Percentiles rank a stretch among this genome's conserved stretches.
Conservation (phyloP, 2,329 filamentous ascomycete species). For the Colletotrichum sp. region DNA sequence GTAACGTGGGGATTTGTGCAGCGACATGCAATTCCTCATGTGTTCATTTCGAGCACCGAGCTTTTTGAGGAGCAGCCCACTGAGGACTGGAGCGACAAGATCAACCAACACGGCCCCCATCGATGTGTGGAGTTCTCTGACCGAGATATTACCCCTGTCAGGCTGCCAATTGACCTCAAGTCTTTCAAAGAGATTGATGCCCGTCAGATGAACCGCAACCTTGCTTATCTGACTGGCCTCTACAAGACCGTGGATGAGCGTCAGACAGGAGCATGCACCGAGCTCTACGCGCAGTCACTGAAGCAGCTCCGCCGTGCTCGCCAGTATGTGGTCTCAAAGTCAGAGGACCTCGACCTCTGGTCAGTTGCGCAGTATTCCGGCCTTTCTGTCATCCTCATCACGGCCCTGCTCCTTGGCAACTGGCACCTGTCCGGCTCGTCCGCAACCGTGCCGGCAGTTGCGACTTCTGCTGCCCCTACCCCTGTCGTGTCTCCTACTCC, state of each 20-base stretch:
- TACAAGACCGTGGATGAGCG: conserved; percentile 24
- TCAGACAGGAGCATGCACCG: neutral
- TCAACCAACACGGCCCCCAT: conserved; percentile 50
- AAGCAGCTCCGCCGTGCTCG: neutral
- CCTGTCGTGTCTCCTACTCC: neutral
- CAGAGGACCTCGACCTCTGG: conserved; percentile 4
- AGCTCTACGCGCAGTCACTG: neutral
- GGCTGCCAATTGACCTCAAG: conserved; percentile 52
- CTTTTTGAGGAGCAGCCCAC: conserved; percentile 37
- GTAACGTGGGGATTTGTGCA: conserved; percentile 52
- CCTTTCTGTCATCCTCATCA: neutral
- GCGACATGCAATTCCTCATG: conserved; percentile 50
- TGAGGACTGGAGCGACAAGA: conserved; percentile 36
- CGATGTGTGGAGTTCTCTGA: conserved; percentile 49
- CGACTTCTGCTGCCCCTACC: neutral
- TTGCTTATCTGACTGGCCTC: conserved; percentile 53
- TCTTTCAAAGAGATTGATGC: conserved; percentile 57
- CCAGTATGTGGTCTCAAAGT: neutral
- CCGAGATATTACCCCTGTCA: conserved; percentile 36
- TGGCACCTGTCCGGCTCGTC: neutral
- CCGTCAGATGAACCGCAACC: conserved; percentile 58
- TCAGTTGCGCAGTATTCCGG: neutral
- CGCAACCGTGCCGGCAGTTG: neutral
- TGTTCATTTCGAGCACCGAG: conserved; percentile 52
- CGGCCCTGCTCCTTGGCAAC: neutral